A percentile compares a stretch with the other conserved stretches of the same genome.
Evolutionary conservation across 1,284 basidiomycete species (phyloP).

Genomic region (Clitocybe nebularis): DNA sequence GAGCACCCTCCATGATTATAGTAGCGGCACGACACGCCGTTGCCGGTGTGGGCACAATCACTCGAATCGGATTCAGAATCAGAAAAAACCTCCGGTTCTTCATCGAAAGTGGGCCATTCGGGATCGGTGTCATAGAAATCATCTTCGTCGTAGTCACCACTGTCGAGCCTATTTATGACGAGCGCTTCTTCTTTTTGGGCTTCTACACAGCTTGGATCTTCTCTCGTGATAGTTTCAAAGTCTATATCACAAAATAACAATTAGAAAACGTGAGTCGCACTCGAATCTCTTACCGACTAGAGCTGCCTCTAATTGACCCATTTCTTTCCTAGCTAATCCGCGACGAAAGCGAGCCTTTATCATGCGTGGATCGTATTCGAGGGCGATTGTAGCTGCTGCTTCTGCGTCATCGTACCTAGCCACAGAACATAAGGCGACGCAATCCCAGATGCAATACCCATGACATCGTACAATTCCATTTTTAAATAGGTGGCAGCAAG

Average conservation of each 20-base stretch:
- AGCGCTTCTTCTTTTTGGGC: conserved; percentile 21
- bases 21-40: conserved; percentile 43
- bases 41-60: conserved; percentile 42
- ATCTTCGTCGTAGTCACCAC: conserved; percentile 10
- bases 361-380: conserved; percentile 25
- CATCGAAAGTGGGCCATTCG: conserved; percentile 25
- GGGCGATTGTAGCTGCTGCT: conserved; percentile 24
- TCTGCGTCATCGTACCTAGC: conserved; percentile 26
- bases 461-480: conserved; percentile 23
- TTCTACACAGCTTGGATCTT: conserved; percentile 20
- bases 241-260: conserved; percentile 18
- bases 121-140: conserved; percentile 16
- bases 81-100: conserved; percentile 9
- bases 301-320: conserved; percentile 20
- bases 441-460: background rate
- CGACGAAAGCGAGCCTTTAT: conserved; percentile 30
- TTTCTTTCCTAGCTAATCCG: conserved; percentile 26
- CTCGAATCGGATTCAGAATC: conserved; percentile 35
- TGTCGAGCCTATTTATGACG: conserved; percentile 12
- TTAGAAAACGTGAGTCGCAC: background rate
- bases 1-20: conserved; percentile 46
- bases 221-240: conserved; percentile 20
- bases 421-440: background rate
- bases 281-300: conserved; percentile 19
- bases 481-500: conserved; percentile 29